phyloP scores from a whole-genome alignment of 371 early-diverging fungal species.

The Syncephalastrum racemosum region DNA sequence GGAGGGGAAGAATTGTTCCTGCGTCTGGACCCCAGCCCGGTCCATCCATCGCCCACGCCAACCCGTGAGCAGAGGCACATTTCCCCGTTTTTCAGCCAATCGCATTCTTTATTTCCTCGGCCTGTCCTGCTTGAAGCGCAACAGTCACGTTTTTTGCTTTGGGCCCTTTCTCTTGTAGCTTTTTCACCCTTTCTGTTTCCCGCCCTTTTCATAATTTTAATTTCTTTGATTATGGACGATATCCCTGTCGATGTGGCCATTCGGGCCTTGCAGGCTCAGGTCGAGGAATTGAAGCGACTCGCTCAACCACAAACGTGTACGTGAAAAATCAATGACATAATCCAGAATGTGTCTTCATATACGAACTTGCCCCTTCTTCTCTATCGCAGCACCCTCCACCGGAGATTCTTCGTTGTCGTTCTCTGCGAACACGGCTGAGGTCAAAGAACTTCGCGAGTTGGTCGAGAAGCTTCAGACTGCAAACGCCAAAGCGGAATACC shows the following conservation, averaged over 20 bases:
- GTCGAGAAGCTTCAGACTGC: conserved; percentile 23
- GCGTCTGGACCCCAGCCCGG: no score
- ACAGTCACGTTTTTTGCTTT: neutral
- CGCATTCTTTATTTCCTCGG: no score
- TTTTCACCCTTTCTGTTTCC: neutral
- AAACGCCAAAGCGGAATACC: conserved; percentile 43
- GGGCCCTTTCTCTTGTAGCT: neutral
- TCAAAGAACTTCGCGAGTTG: conserved; percentile 21
- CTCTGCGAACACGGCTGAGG: neutral
- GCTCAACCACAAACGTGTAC: neutral
- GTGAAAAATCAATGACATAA: no score
- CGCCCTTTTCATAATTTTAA: neutral
- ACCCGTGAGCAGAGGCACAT: no score
- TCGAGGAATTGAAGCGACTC: conserved; percentile 31
- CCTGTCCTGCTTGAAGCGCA: no score
- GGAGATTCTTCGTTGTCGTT: no score
- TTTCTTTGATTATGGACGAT: conserved; percentile 9
- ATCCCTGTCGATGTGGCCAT: conserved; percentile 39
- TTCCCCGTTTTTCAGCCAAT: no score
- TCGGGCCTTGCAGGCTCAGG: conserved; percentile 32
- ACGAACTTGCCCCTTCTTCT: no score
- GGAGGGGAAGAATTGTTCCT: no score
- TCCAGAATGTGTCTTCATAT: no score
- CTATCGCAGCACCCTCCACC: no score
- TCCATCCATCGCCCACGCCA: no score